Evolutionary conservation across 371 early-diverging fungal genomes (phyloP).

Genomic region (Nosema muscidifuracis): DNA sequence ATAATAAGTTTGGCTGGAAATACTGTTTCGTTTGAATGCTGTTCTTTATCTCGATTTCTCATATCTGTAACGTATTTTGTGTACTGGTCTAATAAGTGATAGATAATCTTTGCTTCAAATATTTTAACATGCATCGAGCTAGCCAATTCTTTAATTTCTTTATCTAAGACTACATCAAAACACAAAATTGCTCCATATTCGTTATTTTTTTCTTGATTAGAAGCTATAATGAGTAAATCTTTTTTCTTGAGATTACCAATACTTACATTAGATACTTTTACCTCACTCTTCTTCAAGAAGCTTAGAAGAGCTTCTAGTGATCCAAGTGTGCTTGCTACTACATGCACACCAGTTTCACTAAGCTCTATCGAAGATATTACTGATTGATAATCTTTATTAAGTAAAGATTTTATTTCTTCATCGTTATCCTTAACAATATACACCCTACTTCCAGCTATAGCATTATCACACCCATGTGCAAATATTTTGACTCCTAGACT

Average conservation of each 20-base stretch:
- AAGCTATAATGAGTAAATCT: slow-evolving; percentile 82
- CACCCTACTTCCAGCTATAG: slow-evolving; percentile 92
- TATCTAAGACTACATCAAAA: slow-evolving; percentile 94
- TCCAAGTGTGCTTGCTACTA: slow-evolving; percentile 95
- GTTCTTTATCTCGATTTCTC: slow-evolving; percentile 74
- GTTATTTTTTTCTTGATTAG: slow-evolving; percentile 77
- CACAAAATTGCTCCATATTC: slow-evolving; percentile 88
- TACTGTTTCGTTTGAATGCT: slow-evolving; percentile 76
- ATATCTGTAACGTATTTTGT: slow-evolving; percentile 71
- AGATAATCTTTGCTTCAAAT: slow-evolving; percentile 95
- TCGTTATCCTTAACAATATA: slow-evolving; percentile 76
- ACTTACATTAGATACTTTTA: slow-evolving; percentile 90
- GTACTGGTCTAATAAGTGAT: slow-evolving; percentile 93
- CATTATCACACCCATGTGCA: slow-evolving; percentile 88
- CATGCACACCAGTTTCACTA: slow-evolving; percentile 76
- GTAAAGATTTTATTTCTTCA: slow-evolving; percentile 85
- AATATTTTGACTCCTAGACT: slow-evolving; percentile 92
- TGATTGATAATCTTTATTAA: slow-evolving; percentile 67
- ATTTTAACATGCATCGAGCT: slow-evolving; percentile 81
- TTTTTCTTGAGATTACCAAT: slow-evolving; percentile 96
- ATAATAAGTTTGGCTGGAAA: slow-evolving; percentile 91
- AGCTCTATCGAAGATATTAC: slow-evolving; percentile 44
- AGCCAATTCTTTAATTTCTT: slow-evolving; percentile 84
- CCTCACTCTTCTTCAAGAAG: slow-evolving; percentile 80
- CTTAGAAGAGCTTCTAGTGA: slow-evolving; percentile 94